Evolutionary conservation across 2,329 filamentous ascomycete genomes (phyloP), one percentile per base, ranked within the genome.

Genomic region (Colletotrichum melonis): DNA sequence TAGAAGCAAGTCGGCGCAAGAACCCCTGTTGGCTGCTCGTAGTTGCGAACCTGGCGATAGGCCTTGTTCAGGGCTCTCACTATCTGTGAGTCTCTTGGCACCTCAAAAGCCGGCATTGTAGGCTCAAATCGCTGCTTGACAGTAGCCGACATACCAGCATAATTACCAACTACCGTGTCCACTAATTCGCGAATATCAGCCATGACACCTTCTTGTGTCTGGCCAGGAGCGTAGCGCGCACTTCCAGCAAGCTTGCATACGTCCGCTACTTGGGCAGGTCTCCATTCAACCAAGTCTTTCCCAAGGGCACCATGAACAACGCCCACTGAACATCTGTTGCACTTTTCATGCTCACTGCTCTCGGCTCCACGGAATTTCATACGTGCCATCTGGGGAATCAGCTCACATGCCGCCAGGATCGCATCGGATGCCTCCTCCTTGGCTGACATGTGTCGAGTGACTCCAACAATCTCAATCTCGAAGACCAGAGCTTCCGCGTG

Each of bases 401-500:
- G 46, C 54, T 74, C 64, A 69, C 78, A 79, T 14, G 77, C 78
- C 7, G 78, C 77, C 63, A 76, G 67, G 56, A 79, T 78, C 2
- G 77, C 77, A 64, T 78, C 77, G 32, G 75, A 60, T 2, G 77
- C 76, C 49, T 79, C 77, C 54, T 79, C 78, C n/a, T 75, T 65
- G 11, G 78, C 78, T 1, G 78, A 79, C 76, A 79, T 78, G 67
- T 79, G 78, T 2, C 78, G 67, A 12, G 77, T 79, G 12, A 78
- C 69, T 14, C 78, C 78, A 24, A 72, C 73, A 42, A 78, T 42
- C 3, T 56, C 66, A 28, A 78, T 76, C 64, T 77, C 75, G 55
- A 79, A 79, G 4, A 62, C 72, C 38, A 78, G 58, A 2, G 77
- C 77, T 65, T 78, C 78, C 0, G 78, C 38, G 38, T 42, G 38